Conservation (phyloP, 1,139 yeast species). For the Arxiozyma slooffiae region DNA sequence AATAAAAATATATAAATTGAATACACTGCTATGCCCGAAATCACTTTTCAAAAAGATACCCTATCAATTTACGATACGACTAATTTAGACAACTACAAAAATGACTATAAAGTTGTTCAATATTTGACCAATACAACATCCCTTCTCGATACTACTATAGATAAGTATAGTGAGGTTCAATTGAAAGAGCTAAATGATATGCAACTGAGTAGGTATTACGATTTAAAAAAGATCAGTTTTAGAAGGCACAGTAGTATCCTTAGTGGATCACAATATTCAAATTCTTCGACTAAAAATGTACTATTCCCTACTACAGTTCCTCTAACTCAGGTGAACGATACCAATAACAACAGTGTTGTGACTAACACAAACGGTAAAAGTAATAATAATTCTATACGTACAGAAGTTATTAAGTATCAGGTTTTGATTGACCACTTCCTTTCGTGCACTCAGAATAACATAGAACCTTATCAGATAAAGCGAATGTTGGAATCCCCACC, state of each 20-base stretch:
- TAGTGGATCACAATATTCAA: conserved; percentile 15
- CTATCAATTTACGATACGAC: neutral
- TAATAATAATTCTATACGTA: neutral
- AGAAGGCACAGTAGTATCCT: conserved; percentile 17
- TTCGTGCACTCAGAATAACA: conserved; percentile 10
- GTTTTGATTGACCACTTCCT: conserved; percentile 12
- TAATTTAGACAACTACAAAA: neutral
- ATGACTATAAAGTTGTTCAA: neutral
- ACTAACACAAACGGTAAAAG: neutral
- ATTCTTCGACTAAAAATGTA: neutral
- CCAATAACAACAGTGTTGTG: neutral
- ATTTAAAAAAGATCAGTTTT: conserved; percentile 8
- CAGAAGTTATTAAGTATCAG: conserved; percentile 11
- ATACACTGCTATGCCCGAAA: neutral
- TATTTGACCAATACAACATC: conserved; percentile 11
- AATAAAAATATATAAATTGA: neutral
- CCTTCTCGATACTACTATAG: conserved; percentile 7
- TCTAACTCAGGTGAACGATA: neutral
- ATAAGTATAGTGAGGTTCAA: conserved; percentile 8
- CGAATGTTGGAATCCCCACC: conserved; percentile 1
- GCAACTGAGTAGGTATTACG: conserved; percentile 17
- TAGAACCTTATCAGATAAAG: conserved; percentile 11
- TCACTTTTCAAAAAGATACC: neutral
- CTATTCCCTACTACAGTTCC: neutral
- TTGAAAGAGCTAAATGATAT: conserved; percentile 14